phyloP scores from a whole-genome alignment of 2,329 filamentous ascomycete genomes.

The Thielaviopsis cerberus region DNA sequence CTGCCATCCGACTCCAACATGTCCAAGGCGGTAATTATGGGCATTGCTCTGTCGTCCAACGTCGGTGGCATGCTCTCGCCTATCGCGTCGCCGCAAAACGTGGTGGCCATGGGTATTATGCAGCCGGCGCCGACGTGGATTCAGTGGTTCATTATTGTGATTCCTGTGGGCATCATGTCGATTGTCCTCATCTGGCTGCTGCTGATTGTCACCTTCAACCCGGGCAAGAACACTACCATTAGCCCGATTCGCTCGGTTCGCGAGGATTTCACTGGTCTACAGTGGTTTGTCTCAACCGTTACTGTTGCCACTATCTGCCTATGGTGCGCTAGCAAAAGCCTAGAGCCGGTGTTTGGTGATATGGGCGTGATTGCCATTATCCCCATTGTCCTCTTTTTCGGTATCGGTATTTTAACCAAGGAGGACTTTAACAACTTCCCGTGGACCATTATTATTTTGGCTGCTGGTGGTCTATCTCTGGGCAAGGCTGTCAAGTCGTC shows the following conservation, averaged over 20 bases:
- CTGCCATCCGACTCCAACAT: constrained; percentile 77
- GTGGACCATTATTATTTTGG: constrained; percentile 98
- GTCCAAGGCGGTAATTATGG: constrained; percentile 86
- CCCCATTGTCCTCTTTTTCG: constrained; percentile 88
- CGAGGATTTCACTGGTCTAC: constrained; percentile 70
- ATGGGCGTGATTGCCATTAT: constrained; percentile 98
- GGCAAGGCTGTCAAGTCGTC: constrained; percentile 91
- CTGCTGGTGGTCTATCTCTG: constrained; percentile 76
- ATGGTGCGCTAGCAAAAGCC: constrained; percentile 82
- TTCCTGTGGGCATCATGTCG: constrained; percentile 80
- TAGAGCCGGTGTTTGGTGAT: constrained; percentile 77
- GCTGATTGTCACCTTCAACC: constrained; percentile 68
- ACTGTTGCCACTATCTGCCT: constrained; percentile 71
- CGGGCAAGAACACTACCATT: constrained; percentile 69
- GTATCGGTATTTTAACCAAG: constrained; percentile 86
- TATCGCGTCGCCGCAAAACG: constrained; percentile 92
- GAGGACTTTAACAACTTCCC: constrained; percentile 99
- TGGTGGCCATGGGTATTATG: constrained; percentile 95
- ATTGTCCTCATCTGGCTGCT: constrained; percentile 79
- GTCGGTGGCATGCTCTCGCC: constrained; percentile 92
- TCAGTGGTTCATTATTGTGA: constrained; percentile 88
- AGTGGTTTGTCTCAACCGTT: constrained; percentile 79
- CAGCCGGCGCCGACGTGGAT: constrained; percentile 78
- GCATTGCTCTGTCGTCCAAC: constrained; percentile 86
- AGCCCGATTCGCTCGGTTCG: constrained; percentile 79